These are phyloP conservation scores for Ceratocystis ficicola DNA, from an alignment of 2,329 filamentous ascomycete species.

Conservation along the genomic window DNA sequence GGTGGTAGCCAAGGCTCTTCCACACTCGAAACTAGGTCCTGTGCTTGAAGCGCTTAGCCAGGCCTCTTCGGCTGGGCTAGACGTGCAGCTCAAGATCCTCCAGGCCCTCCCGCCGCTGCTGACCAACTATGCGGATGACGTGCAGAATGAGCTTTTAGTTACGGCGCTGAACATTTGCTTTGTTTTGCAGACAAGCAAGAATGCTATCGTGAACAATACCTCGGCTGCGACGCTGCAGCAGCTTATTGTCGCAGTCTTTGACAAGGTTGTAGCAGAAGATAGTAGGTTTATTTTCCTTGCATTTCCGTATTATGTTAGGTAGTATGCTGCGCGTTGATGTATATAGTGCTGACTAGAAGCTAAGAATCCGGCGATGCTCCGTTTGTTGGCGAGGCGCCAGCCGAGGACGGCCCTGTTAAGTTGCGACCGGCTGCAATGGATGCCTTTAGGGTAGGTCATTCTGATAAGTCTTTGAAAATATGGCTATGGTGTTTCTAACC, in stretches of 20 bases:
- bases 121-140: slow-evolving; percentile 75
- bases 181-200: slow-evolving; percentile 80
- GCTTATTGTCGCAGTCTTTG: slow-evolving; percentile 81
- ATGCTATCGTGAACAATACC: slow-evolving; percentile 85
- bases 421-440: slow-evolving; percentile 70
- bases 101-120: slow-evolving; percentile 81
- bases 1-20: slow-evolving; percentile 68
- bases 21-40: slow-evolving; percentile 67
- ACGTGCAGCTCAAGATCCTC: slow-evolving; percentile 91
- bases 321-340: neutral
- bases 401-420: slow-evolving; percentile 50
- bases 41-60: slow-evolving; percentile 80
- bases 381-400: slow-evolving; percentile 53
- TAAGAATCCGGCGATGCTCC: slow-evolving; percentile 40
- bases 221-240: slow-evolving; percentile 94
- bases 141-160: slow-evolving; percentile 70
- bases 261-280: slow-evolving; percentile 76
- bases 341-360: neutral
- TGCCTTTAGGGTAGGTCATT: slow-evolving; percentile 54
- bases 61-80: slow-evolving; percentile 65
- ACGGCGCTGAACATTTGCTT: slow-evolving; percentile 83
- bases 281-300: slow-evolving; percentile 38
- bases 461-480: neutral
- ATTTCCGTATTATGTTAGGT: neutral
- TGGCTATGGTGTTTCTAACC: neutral